Percentiles rank a stretch among this genome's conserved stretches.
Evolutionary conservation across 2,329 filamentous ascomycete genomes (phyloP).

Genomic region (Neurospora sp.): DNA sequence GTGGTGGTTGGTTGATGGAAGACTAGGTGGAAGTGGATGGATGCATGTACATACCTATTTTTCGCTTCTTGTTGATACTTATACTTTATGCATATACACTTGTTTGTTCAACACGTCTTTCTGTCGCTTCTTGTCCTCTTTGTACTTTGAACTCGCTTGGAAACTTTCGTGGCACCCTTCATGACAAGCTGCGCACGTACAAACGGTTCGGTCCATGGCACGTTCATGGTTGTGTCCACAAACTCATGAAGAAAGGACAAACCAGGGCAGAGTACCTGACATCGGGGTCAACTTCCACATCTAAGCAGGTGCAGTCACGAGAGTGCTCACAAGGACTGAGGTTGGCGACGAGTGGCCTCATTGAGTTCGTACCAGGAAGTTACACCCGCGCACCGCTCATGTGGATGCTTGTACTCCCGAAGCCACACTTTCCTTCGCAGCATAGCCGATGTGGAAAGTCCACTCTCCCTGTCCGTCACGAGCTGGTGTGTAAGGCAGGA

Average conservation of each 20-base stretch:
- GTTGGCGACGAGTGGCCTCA: not conserved
- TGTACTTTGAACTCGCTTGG: not conserved
- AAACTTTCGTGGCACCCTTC: not conserved
- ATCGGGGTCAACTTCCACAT: not conserved
- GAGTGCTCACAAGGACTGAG: not conserved
- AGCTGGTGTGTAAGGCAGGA: not conserved
- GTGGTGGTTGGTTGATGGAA: not conserved
- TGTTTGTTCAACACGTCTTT: not conserved
- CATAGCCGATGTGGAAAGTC: not conserved
- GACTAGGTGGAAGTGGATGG: not conserved
- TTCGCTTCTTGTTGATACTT: constrained; percentile 16
- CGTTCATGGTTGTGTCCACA: not conserved
- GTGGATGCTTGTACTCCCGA: not conserved
- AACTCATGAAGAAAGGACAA: not conserved
- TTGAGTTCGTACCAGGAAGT: not conserved
- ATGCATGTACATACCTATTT: constrained; percentile 7
- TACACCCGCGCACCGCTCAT: not conserved
- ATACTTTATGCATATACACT: not conserved
- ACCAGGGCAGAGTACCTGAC: not conserved
- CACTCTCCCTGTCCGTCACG: not conserved
- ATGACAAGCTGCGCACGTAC: not conserved
- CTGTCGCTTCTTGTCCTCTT: not conserved
- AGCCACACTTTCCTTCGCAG: not conserved
- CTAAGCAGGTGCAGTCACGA: not conserved
- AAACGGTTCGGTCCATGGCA: too few species aligned